These are phyloP conservation scores for Skeletonema menzelii DNA, from an alignment of 108 stramenopile species.

Conservation along the genomic window DNA sequence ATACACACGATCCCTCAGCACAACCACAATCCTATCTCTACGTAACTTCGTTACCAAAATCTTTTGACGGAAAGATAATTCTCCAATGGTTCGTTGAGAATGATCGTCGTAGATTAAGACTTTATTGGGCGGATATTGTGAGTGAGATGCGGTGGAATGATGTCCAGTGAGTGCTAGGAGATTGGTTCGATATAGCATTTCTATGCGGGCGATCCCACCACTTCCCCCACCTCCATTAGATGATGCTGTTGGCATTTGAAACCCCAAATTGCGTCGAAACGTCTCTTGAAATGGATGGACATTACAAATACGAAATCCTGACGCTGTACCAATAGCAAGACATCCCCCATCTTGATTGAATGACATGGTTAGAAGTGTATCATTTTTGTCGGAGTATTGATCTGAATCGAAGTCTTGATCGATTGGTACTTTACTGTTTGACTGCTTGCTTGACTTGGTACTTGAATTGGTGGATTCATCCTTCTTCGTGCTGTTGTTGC, in stretches of 20 bases:
- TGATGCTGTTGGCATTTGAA: neutral
- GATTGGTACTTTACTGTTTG: neutral
- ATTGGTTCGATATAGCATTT: constrained; percentile 99
- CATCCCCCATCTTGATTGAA: constrained; percentile 94
- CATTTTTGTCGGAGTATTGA: constrained; percentile 23
- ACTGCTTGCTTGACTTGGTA: neutral
- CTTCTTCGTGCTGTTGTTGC: neutral
- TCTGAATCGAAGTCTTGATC: constrained; percentile 10
- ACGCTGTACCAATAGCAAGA: constrained; percentile 87
- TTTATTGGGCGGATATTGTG: constrained; percentile 92
- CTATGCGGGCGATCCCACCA: constrained; percentile 94
- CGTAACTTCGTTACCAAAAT: constrained; percentile 92
- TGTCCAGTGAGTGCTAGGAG: constrained; percentile 96
- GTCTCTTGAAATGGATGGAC: constrained; percentile 91
- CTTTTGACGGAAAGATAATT: constrained; percentile 88
- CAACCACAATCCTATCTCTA: constrained; percentile 95
- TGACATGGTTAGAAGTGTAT: constrained; percentile 62
- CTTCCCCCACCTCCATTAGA: constrained; percentile 31
- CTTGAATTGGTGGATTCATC: neutral
- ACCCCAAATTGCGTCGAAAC: constrained; percentile 65
- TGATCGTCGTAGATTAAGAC: constrained; percentile 99
- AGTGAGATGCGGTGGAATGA: constrained; percentile 30
- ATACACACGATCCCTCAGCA: constrained; percentile 89
- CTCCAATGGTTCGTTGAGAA: constrained; percentile 91
- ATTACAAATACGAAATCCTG: constrained; percentile 96